A percentile compares a stretch with the other conserved stretches of the same genome.
Evolutionary conservation across 2,329 filamentous ascomycete species (phyloP).

Genomic region (Colletotrichum sp.): DNA sequence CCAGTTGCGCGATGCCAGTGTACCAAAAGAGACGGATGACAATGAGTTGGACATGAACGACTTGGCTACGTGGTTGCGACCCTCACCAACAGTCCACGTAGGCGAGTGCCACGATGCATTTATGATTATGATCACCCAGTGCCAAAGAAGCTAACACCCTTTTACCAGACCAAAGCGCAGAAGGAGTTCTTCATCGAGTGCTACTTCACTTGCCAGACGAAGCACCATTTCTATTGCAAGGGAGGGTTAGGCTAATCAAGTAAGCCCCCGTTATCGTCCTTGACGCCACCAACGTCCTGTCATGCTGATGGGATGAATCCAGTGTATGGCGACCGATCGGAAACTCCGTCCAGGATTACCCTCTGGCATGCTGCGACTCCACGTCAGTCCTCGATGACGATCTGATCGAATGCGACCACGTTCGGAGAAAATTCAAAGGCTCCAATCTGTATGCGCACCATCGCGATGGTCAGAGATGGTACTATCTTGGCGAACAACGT

Average conservation of each 20-base stretch:
- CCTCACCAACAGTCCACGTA: conserved; percentile 18
- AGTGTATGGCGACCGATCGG: neutral
- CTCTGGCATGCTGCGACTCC: neutral
- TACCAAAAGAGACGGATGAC: neutral
- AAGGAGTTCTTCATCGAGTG: neutral
- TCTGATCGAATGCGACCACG: neutral
- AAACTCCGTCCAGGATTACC: neutral
- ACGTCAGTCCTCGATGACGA: neutral
- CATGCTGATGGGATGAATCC: neutral
- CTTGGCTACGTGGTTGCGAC: conserved; percentile 24
- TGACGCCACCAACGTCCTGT: too few relatives aligned
- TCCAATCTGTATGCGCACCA: neutral
- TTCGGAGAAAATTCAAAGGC: neutral
- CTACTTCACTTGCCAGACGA: neutral
- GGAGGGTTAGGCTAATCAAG: neutral
- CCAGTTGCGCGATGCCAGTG: neutral
- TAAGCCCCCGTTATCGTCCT: too few relatives aligned
- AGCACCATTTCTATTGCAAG: neutral
- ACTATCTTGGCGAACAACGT: conserved; percentile 54
- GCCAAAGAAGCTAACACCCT: neutral
- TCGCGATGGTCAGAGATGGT: conserved; percentile 48
- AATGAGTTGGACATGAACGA: conserved; percentile 31
- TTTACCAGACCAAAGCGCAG: neutral
- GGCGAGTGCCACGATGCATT: neutral
- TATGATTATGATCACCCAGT: too few relatives aligned